Evolutionary conservation across 129 eudicot genomes (phyloP).

Genomic region (Centrapalus pauciflorus): DNA sequence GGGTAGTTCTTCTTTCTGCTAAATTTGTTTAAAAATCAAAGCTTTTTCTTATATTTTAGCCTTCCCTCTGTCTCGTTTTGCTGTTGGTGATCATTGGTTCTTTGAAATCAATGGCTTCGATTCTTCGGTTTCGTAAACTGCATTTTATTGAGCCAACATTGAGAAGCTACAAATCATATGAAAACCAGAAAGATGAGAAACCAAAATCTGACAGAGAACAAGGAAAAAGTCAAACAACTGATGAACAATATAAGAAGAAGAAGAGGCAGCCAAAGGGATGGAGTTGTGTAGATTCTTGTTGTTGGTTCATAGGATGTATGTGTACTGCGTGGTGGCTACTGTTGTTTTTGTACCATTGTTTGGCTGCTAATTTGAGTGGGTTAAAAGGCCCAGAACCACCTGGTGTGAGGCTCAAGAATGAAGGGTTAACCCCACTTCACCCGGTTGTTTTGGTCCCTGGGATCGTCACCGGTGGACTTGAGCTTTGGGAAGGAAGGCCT

Average conservation of each 20-base stretch:
- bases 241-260: conserved; percentile 13
- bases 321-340: conserved; percentile 80
- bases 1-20: conserved; percentile 14
- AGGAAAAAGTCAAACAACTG: neutral
- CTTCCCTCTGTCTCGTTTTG: neutral
- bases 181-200: conserved; percentile 27
- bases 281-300: conserved; percentile 67
- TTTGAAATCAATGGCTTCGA: conserved; percentile 50
- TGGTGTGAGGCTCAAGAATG: conserved; percentile 63
- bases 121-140: conserved; percentile 57
- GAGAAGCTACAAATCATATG: conserved; percentile 26
- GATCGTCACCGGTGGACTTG: conserved; percentile 91
- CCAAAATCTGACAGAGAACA: conserved; percentile 32
- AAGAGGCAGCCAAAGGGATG: conserved; percentile 32
- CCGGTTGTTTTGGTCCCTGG: conserved; percentile 94
- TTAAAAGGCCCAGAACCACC: conserved; percentile 60
- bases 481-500: conserved; percentile 96
- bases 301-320: conserved; percentile 69
- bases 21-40: neutral
- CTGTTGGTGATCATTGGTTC: neutral
- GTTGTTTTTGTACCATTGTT: conserved; percentile 51
- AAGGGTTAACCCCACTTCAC: conserved; percentile 67
- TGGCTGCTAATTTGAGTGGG: conserved; percentile 53
- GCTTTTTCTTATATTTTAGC: neutral
- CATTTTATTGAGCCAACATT: conserved; percentile 43